A percentile compares a stretch with the other conserved stretches of the same genome.
Evolutionary conservation across 495 filamentous ascomycete species (phyloP).

Genomic region (Podospora pseudopauciseta): DNA sequence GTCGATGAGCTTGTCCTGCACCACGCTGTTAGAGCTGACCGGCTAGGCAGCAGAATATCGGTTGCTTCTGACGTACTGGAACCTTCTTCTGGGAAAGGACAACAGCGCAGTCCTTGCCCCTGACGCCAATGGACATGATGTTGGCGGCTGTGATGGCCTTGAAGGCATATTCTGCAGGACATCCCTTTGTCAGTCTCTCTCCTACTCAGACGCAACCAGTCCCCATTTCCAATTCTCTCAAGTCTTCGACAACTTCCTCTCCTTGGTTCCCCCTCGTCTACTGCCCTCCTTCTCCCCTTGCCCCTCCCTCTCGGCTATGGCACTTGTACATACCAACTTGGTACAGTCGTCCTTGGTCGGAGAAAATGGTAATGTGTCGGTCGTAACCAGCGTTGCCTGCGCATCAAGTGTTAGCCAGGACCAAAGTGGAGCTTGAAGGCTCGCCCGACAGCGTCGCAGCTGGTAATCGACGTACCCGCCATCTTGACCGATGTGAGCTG

Average conservation of each 20-base stretch:
- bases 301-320: neutral
- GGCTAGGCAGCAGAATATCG: slow-evolving; percentile 10
- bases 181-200: slow-evolving; percentile 31
- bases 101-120: slow-evolving; percentile 95
- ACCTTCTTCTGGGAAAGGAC: slow-evolving; percentile 99
- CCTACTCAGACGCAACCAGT: neutral
- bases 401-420: slow-evolving; percentile 23
- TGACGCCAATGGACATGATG: slow-evolving; percentile 93
- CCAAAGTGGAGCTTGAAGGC: slow-evolving; percentile 27
- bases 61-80: slow-evolving; percentile 61
- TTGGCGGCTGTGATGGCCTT: slow-evolving; percentile 99
- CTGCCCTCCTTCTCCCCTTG: neutral
- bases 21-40: slow-evolving; percentile 28
- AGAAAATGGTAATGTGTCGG: slow-evolving; percentile 99
- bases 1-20: slow-evolving; percentile 96
- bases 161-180: slow-evolving; percentile 90
- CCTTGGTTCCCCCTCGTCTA: neutral
- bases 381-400: slow-evolving; percentile 94
- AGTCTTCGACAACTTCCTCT: neutral
- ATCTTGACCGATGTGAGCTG: slow-evolving; percentile 34
- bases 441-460: slow-evolving; percentile 16
- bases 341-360: slow-evolving; percentile 94
- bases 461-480: slow-evolving; percentile 39
- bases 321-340: slow-evolving; percentile 83
- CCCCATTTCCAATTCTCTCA: slow-evolving; percentile 2